These are phyloP conservation scores for Kalanchoe fedtschenkoi DNA, from an alignment of 164 flowering plant species.

Conservation along the genomic window DNA sequence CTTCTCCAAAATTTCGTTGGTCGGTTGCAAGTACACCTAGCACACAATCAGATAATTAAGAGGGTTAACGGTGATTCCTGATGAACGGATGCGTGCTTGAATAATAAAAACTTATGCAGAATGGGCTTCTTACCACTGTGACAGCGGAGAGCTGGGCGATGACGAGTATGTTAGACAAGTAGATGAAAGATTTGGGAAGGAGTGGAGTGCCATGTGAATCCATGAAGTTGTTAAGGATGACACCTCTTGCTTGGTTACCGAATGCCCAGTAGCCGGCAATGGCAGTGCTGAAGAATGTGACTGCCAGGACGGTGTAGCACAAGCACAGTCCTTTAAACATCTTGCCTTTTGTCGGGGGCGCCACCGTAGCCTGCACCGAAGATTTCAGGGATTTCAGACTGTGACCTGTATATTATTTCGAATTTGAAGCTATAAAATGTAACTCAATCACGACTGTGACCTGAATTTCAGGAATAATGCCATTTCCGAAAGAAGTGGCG, in stretches of 20 bases:
- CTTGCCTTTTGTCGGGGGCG: constrained; percentile 85
- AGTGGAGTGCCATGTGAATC: constrained; percentile 30
- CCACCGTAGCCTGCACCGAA: constrained; percentile 59
- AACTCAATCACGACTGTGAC: constrained; percentile 18
- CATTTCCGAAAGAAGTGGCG: constrained; percentile 90
- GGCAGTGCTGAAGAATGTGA: constrained; percentile 72
- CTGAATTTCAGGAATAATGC: constrained; percentile 96
- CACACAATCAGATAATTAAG: background rate
- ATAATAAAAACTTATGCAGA: background rate
- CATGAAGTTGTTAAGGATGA: constrained; percentile 49
- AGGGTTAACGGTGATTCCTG: background rate
- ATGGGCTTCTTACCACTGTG: constrained; percentile 43
- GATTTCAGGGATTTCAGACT: no score
- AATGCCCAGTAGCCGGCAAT: constrained; percentile 96
- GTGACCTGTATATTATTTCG: no score
- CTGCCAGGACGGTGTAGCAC: constrained; percentile 48
- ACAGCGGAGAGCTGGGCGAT: constrained; percentile 66
- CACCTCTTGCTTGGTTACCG: constrained; percentile 51
- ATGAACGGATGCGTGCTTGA: background rate
- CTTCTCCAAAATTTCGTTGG: constrained; percentile 61
- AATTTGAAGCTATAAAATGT: no score
- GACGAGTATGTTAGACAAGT: constrained; percentile 45
- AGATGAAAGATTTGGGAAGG: constrained; percentile 60
- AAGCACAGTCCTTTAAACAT: constrained; percentile 82
- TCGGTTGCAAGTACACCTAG: constrained; percentile 71